Conservation (phyloP, 2,329 filamentous ascomycete species). For the Venturiaceae sp. region DNA sequence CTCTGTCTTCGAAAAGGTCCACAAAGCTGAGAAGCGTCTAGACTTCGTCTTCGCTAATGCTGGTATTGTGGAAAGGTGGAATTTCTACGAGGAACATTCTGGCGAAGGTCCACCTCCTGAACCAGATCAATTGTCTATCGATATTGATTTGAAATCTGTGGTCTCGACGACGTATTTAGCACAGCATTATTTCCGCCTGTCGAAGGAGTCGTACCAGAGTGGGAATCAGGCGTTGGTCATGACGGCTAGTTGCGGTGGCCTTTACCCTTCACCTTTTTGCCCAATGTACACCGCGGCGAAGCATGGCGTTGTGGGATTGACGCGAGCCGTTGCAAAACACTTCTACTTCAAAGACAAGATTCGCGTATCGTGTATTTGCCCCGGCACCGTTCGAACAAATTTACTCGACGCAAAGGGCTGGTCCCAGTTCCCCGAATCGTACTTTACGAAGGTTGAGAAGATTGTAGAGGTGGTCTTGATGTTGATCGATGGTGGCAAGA, state of each 20-base stretch:
- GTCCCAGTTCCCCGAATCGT: constrained; percentile 19
- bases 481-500: constrained; percentile 13
- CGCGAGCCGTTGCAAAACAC: constrained; percentile 14
- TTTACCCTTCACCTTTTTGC: constrained; percentile 4
- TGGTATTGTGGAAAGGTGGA: constrained; percentile 9
- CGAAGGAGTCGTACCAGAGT: background rate
- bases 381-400: constrained; percentile 24
- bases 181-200: constrained; percentile 30
- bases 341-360: constrained; percentile 18
- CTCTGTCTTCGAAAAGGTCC: constrained; percentile 1
- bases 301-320: constrained; percentile 20
- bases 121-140: constrained; percentile 18
- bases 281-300: constrained; percentile 12
- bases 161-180: constrained; percentile 30
- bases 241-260: constrained; percentile 7
- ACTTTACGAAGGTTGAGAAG: constrained; percentile 22
- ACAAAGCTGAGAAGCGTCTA: constrained; percentile 9
- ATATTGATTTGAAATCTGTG: constrained; percentile 27
- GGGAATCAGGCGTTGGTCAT: constrained; percentile 3
- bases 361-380: constrained; percentile 25
- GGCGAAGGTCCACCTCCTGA: constrained; percentile 11
- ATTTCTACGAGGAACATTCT: constrained; percentile 15
- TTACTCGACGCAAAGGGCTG: constrained; percentile 19
- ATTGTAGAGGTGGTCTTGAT: constrained; percentile 8
- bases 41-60: constrained; percentile 10